A percentile compares a stretch with the other conserved stretches of the same genome.
phyloP scores from a whole-genome alignment of 257 asterid genomes.

The Buddleja alternifolia region DNA sequence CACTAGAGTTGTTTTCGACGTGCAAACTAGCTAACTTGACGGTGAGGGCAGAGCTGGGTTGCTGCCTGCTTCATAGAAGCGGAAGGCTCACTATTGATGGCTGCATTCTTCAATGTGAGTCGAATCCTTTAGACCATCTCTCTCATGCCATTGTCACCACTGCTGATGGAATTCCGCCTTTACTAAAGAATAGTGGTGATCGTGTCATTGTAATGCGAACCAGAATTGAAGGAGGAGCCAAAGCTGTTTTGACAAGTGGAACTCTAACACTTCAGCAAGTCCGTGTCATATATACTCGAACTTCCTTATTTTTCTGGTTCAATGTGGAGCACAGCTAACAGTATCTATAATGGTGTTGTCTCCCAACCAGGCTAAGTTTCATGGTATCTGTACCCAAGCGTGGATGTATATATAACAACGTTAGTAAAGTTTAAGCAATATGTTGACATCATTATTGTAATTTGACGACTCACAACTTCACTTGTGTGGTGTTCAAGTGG shows the following conservation, averaged over 20 bases:
- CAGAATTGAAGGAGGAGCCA: conserved; percentile 93
- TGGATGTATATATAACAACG: too few species aligned
- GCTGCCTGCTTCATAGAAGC: conserved; percentile 94
- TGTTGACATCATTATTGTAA: too few species aligned
- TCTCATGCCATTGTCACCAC: conserved; percentile 96
- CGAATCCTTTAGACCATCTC: conserved; percentile 89
- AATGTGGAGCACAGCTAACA: conserved; percentile 49
- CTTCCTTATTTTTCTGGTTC: conserved; percentile 88
- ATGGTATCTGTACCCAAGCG: background rate
- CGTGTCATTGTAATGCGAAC: conserved; percentile 76
- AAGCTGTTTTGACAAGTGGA: conserved; percentile 89
- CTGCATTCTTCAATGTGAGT: conserved; percentile 91
- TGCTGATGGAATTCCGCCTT: conserved; percentile 47
- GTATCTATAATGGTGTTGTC: background rate
- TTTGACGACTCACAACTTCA: too few species aligned
- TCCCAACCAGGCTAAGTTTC: too few species aligned
- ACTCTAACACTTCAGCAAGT: conserved; percentile 81
- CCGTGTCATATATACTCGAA: conserved; percentile 76
- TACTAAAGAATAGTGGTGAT: conserved; percentile 40
- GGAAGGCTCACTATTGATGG: conserved; percentile 88
- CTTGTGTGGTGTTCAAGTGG: too few species aligned
- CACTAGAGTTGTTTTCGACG: conserved; percentile 80
- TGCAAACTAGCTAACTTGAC: conserved; percentile 95
- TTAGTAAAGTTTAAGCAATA: too few species aligned
- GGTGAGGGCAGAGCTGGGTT: conserved; percentile 91